A percentile compares a stretch with the other conserved stretches of the same genome.
These are phyloP conservation scores for Arabidopsis suecica DNA, from an alignment of 345 rosid species.

Conservation along the genomic window DNA sequence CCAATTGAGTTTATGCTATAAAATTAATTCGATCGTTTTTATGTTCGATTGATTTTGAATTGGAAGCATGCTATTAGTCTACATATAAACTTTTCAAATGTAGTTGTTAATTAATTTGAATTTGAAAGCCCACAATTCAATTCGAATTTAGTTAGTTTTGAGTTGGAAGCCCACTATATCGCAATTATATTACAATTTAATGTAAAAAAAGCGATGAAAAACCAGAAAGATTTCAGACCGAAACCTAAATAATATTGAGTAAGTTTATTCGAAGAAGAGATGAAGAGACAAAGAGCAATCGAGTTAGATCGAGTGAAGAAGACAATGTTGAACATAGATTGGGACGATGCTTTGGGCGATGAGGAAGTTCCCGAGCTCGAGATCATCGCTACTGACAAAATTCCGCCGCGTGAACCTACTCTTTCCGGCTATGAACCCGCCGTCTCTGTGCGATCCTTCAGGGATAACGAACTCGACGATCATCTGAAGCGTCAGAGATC, in stretches of 20 bases:
- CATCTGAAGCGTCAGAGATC: slow-evolving; percentile 42
- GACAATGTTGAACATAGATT: slow-evolving; percentile 51
- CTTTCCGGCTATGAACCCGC: slow-evolving; percentile 32
- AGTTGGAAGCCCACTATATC: no score
- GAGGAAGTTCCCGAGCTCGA: slow-evolving; percentile 45
- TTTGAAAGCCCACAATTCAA: no score
- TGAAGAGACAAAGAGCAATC: slow-evolving; percentile 42
- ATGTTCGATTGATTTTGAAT: no score
- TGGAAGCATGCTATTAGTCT: no score
- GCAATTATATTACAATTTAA: no score
- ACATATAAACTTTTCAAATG: no score
- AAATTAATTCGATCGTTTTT: no score
- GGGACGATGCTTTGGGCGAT: slow-evolving; percentile 42
- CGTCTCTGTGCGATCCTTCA: slow-evolving; percentile 28
- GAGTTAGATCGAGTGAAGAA: slow-evolving; percentile 36
- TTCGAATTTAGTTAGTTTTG: no score
- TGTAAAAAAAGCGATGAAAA: no score
- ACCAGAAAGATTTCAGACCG: not conserved
- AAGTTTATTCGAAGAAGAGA: not conserved
- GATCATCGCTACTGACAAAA: slow-evolving; percentile 35
- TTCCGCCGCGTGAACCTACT: slow-evolving; percentile 21
- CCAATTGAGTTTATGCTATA: no score
- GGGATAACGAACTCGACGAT: slow-evolving; percentile 49
- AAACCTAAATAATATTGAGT: not conserved
- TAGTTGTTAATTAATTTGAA: no score